These are phyloP conservation scores for Boletus edulis DNA, from an alignment of 768 basidiomycete species.

Conservation along the genomic window DNA sequence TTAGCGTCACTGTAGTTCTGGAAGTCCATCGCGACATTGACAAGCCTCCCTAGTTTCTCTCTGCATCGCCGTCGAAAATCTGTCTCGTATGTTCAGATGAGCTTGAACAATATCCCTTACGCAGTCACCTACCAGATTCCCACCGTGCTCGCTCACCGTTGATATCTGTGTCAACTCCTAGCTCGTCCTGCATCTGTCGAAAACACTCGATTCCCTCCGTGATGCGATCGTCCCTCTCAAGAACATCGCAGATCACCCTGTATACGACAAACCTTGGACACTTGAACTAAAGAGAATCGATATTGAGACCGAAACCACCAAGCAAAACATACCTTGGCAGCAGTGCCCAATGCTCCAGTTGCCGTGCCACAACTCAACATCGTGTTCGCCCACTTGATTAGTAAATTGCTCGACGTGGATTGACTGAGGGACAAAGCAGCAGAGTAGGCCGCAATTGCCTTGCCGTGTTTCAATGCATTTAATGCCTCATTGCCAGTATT, in stretches of 20 bases:
- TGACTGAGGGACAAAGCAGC: not conserved
- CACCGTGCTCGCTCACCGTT: not conserved
- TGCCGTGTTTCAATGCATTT: not conserved
- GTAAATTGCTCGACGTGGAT: not conserved
- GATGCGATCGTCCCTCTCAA: not conserved
- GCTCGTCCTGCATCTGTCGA: not conserved
- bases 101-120: not conserved
- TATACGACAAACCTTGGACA: not conserved
- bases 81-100: not conserved
- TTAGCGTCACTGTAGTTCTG: not conserved
- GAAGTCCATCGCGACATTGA: not conserved
- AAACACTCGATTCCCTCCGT: conserved; percentile 3
- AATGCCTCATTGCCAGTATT: not conserved
- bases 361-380: not conserved
- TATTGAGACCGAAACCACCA: not conserved
- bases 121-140: conserved; percentile 1
- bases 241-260: not conserved
- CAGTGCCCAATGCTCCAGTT: not conserved
- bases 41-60: not conserved
- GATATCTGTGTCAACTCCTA: not conserved
- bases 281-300: not conserved
- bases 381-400: not conserved
- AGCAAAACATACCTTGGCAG: not conserved
- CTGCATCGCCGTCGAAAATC: conserved; percentile 1
- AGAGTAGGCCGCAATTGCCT: not conserved